phyloP scores from a whole-genome alignment of 2,329 filamentous ascomycete genomes.

The Metarhizium rileyi region DNA sequence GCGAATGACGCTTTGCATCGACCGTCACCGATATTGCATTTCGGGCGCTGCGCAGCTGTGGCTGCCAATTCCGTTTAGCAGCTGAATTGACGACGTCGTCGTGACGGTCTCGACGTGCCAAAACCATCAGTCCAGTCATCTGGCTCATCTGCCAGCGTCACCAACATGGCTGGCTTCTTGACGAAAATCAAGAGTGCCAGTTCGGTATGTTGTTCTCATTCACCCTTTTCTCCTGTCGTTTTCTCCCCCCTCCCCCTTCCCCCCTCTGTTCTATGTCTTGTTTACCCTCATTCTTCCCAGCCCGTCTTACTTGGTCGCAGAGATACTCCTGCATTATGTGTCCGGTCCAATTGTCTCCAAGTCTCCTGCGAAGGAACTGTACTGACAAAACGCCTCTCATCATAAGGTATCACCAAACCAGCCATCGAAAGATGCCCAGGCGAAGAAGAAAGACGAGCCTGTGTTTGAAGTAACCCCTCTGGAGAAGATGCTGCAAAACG shows the following conservation, averaged over 20 bases:
- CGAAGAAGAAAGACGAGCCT: conserved; percentile 48
- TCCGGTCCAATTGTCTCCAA: conserved; percentile 1
- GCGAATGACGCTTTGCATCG: conserved; percentile 6
- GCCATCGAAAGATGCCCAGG: conserved; percentile 34
- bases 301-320: not conserved
- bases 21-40: conserved; percentile 19
- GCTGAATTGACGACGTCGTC: conserved; percentile 5
- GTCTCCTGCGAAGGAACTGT: conserved; percentile 8
- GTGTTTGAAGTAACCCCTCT: conserved; percentile 50
- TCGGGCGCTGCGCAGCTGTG: conserved; percentile 26
- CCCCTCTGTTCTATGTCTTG: not conserved
- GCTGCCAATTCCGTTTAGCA: conserved; percentile 18
- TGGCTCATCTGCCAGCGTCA: conserved; percentile 4
- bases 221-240: not conserved
- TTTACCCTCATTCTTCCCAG: not conserved
- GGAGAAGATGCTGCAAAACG: conserved; percentile 69
- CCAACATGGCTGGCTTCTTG: conserved; percentile 46
- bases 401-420: conserved; percentile 33
- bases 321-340: not conserved
- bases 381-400: conserved; percentile 24
- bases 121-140: not conserved
- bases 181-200: conserved; percentile 48
- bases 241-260: not conserved
- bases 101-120: conserved; percentile 1
- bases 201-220: conserved; percentile 35